A percentile compares a stretch with the other conserved stretches of the same genome.
Evolutionary conservation across 1,284 basidiomycete genomes (phyloP).

Genomic region (Trametes pubescens): DNA sequence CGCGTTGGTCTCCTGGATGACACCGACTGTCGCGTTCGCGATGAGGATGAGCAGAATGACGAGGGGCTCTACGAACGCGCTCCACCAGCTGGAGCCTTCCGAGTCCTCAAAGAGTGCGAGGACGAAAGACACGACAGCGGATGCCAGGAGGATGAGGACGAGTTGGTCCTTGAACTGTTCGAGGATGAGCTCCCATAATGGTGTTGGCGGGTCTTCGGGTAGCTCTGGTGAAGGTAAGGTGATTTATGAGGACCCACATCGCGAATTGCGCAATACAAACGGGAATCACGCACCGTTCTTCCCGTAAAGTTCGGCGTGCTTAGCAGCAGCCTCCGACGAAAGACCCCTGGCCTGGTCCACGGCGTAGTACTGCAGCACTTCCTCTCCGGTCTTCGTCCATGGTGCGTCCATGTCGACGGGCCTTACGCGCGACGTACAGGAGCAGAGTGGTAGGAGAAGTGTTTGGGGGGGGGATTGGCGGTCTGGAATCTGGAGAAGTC

Average conservation of each 20-base stretch:
- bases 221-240: constrained; percentile 61
- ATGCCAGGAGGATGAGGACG: constrained; percentile 92
- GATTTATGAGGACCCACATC: constrained; percentile 1
- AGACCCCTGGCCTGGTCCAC: constrained; percentile 68
- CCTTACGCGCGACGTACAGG: constrained; percentile 22
- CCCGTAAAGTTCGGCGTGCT: constrained; percentile 83
- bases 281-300: constrained; percentile 73
- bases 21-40: constrained; percentile 94
- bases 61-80: constrained; percentile 91
- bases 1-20: constrained; percentile 94
- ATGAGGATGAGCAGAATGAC: constrained; percentile 95
- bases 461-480: constrained; percentile 14
- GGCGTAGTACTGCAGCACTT: constrained; percentile 70
- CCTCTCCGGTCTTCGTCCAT: constrained; percentile 72
- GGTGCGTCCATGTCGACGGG: constrained; percentile 65
- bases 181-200: constrained; percentile 92
- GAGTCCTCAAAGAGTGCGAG: constrained; percentile 86
- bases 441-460: constrained; percentile 20
- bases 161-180: constrained; percentile 99
- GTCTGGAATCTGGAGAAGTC: constrained; percentile 23
- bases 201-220: constrained; percentile 89
- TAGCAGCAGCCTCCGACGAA: constrained; percentile 64
- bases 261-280: constrained; percentile 7
- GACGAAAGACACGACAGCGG: constrained; percentile 90
- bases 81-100: constrained; percentile 69